These are phyloP conservation scores for Penicillium daleae DNA, from an alignment of 495 filamentous ascomycete species.

Conservation along the genomic window DNA sequence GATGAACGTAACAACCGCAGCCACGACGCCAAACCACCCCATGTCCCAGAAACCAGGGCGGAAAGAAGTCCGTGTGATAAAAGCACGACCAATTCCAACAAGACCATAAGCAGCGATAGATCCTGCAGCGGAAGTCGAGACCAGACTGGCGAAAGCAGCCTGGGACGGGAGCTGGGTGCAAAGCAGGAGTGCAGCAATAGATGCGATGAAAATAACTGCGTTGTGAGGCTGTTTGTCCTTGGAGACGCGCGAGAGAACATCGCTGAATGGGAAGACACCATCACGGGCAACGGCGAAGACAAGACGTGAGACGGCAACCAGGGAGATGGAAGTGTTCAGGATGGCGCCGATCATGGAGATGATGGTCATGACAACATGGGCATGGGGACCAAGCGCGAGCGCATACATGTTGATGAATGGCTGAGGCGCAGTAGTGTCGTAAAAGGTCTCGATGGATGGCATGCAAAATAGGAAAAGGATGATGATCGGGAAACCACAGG, in stretches of 20 bases:
- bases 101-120: slow-evolving; percentile 44
- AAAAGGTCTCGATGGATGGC: slow-evolving; percentile 38
- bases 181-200: slow-evolving; percentile 36
- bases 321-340: slow-evolving; percentile 43
- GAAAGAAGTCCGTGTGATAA: slow-evolving; percentile 38
- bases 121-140: slow-evolving; percentile 40
- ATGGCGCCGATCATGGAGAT: slow-evolving; percentile 39
- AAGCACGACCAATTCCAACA: slow-evolving; percentile 38
- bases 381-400: slow-evolving; percentile 36
- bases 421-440: slow-evolving; percentile 37
- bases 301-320: slow-evolving; percentile 43
- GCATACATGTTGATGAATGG: slow-evolving; percentile 47
- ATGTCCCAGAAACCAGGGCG: slow-evolving; percentile 37
- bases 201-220: slow-evolving; percentile 39
- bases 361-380: slow-evolving; percentile 43
- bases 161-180: slow-evolving; percentile 43
- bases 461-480: slow-evolving; percentile 43
- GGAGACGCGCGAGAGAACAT: slow-evolving; percentile 37
- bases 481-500: slow-evolving; percentile 43
- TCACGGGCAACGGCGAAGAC: slow-evolving; percentile 46
- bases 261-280: slow-evolving; percentile 41
- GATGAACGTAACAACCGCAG: slow-evolving; percentile 39
- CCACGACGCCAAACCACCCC: slow-evolving; percentile 34
- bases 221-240: slow-evolving; percentile 43
- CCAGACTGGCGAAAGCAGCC: slow-evolving; percentile 39